Base-by-base conservation (phyloP, 805 yeast genomes). In the Wickerhamomyces chaumierensis region DNA sequence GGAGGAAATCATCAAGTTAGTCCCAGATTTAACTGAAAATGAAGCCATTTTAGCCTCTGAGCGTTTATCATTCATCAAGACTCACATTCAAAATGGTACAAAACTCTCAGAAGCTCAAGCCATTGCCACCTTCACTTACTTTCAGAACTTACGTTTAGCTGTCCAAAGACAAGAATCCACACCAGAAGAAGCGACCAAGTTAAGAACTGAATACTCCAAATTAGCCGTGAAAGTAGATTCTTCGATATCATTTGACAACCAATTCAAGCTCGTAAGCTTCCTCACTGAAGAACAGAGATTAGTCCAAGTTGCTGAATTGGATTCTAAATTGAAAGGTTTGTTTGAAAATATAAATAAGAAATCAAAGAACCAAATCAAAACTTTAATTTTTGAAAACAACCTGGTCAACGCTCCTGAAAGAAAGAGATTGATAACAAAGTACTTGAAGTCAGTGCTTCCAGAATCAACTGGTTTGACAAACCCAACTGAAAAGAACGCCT, bases 1-100 rank as follows among this genome's bases (percentile, higher is more conserved):
- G 7, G 44, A 54, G 18, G 54, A 57, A 18, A 39, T 74, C 32
- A 57, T 9, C 41, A 47, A 25, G 41, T 40, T 32, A 40, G 42
- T 33, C 18, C 48, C 40, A 34, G 54, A 34, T 15, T 48, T 65
- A 13, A 47, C 52, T 3, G 65, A 61, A 25, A 52, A 48, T 5
- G 65, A 63, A 35, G 28, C 49, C 15, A 49, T 45, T 0, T 33
- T 63, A 18, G 76, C 73, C n/a, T 60, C 73, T 4, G 53, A 60
- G 28, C 75, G 92, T 55, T 61, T 84, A 34, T 53, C 69, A 5
- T 60, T 65, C 33, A 61, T 81, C 36, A 73, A 71, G 43, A 72
- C 72, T 38, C 71, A 66, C 43, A 48, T 78, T 39, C 68, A 68
- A 46, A 75, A 75, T 45, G 94, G 90, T n/a, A 66, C 71, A 45